These are phyloP conservation scores for Solanum peruvianum DNA, from an alignment of 257 asterid species.

Conservation along the genomic window DNA sequence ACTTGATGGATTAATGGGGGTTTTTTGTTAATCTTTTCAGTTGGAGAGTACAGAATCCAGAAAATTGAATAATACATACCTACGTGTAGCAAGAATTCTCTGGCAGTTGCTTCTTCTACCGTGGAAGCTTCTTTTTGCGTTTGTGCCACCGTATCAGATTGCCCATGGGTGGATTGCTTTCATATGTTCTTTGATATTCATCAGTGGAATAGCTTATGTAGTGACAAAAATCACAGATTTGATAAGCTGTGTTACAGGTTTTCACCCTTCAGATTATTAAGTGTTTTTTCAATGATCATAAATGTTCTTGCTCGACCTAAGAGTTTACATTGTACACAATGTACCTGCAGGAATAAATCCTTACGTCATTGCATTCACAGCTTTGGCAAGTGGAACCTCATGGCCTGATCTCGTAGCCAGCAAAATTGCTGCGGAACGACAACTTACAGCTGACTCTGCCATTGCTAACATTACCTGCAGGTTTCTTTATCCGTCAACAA, in stretches of 20 bases:
- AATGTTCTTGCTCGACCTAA: neutral
- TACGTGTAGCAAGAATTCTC: constrained; percentile 28
- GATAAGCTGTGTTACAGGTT: constrained; percentile 87
- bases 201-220: constrained; percentile 73
- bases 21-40: constrained; percentile 16
- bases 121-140: constrained; percentile 78
- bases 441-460: constrained; percentile 90
- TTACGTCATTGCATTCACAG: constrained; percentile 75
- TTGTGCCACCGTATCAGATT: constrained; percentile 83
- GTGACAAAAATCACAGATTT: constrained; percentile 76
- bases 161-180: constrained; percentile 96
- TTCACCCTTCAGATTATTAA: neutral
- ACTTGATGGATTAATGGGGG: neutral
- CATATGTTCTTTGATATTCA: constrained; percentile 56
- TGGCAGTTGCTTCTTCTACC: constrained; percentile 67
- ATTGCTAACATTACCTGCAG: constrained; percentile 97
- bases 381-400: constrained; percentile 86
- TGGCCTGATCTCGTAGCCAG: constrained; percentile 98
- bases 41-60: constrained; percentile 49
- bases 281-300: neutral
- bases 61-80: constrained; percentile 24
- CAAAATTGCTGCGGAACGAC: constrained; percentile 96
- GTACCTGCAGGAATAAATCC: constrained; percentile 56
- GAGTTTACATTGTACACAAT: neutral
- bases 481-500: constrained; percentile 8